phyloP scores from a whole-genome alignment of 1,139 yeast species.

The Yamadazyma epiphylla region DNA sequence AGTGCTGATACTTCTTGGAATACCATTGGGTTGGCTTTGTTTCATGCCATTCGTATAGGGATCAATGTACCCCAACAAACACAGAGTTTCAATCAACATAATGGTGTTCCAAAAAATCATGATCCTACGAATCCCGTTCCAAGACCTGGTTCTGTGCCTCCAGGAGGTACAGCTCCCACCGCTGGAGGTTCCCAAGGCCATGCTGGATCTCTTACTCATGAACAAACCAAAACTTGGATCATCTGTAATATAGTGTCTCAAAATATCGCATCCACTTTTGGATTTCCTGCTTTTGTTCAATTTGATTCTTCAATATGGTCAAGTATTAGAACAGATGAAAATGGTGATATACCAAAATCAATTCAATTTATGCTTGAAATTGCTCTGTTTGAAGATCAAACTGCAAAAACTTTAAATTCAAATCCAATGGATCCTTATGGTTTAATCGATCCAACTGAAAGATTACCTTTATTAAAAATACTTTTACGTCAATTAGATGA shows the following conservation, averaged over 20 bases:
- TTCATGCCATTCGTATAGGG: conserved; percentile 89
- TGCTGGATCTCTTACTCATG: conserved; percentile 46
- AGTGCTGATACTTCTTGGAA: conserved; percentile 97
- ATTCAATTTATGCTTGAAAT: conserved; percentile 75
- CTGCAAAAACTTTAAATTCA: conserved; percentile 71
- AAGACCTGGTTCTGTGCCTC: conserved; percentile 14
- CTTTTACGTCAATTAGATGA: conserved; percentile 71
- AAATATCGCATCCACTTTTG: conserved; percentile 85
- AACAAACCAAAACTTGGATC: conserved; percentile 90
- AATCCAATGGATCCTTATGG: conserved; percentile 70
- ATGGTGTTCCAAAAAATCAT: too few species aligned
- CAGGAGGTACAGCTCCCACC: conserved; percentile 1
- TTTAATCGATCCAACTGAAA: conserved; percentile 60
- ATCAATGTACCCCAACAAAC: conserved; percentile 50
- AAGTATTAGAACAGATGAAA: conserved; percentile 37
- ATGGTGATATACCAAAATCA: conserved; percentile 52
- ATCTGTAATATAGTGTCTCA: conserved; percentile 88
- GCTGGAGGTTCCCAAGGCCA: conserved; percentile 24
- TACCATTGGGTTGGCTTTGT: conserved; percentile 86
- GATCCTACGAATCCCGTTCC: too few species aligned
- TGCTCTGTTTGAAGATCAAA: conserved; percentile 82
- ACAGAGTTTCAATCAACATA: conserved; percentile 1
- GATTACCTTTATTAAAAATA: conserved; percentile 70
- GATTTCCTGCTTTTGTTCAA: conserved; percentile 88
- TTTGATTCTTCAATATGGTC: conserved; percentile 72